Conservation (phyloP, 805 yeast genomes). For the Lachancea cidri region DNA sequence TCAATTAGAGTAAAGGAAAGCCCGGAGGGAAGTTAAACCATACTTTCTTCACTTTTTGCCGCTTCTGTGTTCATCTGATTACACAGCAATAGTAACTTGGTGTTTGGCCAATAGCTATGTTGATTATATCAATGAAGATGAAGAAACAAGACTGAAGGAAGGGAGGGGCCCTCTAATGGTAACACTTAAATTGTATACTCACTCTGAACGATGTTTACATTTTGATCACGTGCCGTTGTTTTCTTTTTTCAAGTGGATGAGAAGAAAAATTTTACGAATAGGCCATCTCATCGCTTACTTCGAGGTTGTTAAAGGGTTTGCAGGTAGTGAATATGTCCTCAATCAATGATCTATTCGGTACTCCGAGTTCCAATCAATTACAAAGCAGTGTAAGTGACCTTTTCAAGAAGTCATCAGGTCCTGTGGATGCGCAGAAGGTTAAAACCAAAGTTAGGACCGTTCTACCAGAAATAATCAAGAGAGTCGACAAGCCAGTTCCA, state of each 20-base stretch:
- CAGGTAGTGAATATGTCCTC: constrained; percentile 24
- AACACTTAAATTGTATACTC: too few relatives aligned
- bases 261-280: constrained; percentile 15
- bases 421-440: constrained; percentile 35
- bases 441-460: constrained; percentile 22
- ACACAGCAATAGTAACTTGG: neutral
- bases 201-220: too few relatives aligned
- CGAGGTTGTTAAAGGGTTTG: neutral
- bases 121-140: too few relatives aligned
- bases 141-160: too few relatives aligned
- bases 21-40: neutral
- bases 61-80: constrained; percentile 1
- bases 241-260: neutral
- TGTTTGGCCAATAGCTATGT: neutral
- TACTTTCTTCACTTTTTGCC: constrained; percentile 1
- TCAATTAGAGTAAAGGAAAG: neutral
- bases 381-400: constrained; percentile 34
- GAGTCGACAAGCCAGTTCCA: constrained; percentile 17
- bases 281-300: constrained; percentile 22
- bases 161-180: too few relatives aligned
- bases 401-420: constrained; percentile 40
- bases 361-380: constrained; percentile 26
- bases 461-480: constrained; percentile 9
- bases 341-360: constrained; percentile 32
- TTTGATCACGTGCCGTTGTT: too few relatives aligned